Evolutionary conservation across 805 yeast genomes (phyloP).

Genomic region (Nakazawaea peltata): DNA sequence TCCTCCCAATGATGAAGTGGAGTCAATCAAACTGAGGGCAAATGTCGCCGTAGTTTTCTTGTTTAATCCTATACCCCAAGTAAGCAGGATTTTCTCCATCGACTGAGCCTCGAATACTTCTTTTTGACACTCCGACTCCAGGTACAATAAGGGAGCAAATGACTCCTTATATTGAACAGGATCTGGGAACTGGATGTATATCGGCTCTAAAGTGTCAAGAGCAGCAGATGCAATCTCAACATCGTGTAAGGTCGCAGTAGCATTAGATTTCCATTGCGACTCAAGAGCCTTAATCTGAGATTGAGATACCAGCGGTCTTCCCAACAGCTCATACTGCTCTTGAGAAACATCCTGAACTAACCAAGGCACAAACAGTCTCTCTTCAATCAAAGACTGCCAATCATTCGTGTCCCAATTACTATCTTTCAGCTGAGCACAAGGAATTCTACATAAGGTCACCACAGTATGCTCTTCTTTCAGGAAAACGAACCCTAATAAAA

Average conservation of each 20-base stretch:
- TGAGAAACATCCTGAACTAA: conserved; percentile 64
- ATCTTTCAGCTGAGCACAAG: conserved; percentile 75
- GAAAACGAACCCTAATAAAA: conserved; percentile 76
- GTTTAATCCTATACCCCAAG: conserved; percentile 66
- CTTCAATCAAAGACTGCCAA: conserved; percentile 80
- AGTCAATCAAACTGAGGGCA: conserved; percentile 56
- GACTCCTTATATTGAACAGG: conserved; percentile 83
- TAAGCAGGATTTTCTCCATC: conserved; percentile 60
- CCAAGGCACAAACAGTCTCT: conserved; percentile 76
- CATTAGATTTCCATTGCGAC: conserved; percentile 71
- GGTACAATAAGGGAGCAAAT: conserved; percentile 74
- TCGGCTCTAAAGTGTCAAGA: conserved; percentile 60
- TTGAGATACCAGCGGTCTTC: no score
- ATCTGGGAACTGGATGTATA: conserved; percentile 68
- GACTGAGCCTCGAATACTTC: conserved; percentile 70
- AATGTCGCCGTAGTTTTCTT: conserved; percentile 65
- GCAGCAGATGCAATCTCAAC: conserved; percentile 24
- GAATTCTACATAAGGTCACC: conserved; percentile 79
- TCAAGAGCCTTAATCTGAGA: conserved; percentile 69
- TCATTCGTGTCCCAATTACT: conserved; percentile 79
- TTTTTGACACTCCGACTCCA: conserved; percentile 77
- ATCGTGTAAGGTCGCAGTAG: conserved; percentile 33
- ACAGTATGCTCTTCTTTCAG: conserved; percentile 84
- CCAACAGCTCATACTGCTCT: no score
- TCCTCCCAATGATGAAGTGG: conserved; percentile 40